These are phyloP conservation scores for Apiospora kogelbergensis DNA, from an alignment of 2,329 filamentous ascomycete genomes.

Conservation along the genomic window DNA sequence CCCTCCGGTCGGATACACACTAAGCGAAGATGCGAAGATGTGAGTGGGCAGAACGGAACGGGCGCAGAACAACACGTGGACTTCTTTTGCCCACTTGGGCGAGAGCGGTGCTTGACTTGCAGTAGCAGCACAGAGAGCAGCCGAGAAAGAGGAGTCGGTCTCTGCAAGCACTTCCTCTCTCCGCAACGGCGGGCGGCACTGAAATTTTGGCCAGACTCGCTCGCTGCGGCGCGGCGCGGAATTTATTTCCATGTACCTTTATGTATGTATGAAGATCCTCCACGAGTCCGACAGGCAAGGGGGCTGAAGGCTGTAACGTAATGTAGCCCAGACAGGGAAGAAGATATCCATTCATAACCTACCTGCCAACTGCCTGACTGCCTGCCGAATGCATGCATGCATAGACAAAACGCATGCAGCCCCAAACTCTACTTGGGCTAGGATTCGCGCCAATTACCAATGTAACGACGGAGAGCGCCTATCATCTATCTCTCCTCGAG, in stretches of 20 bases:
- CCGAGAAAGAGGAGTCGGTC: no score
- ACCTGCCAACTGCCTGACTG: not conserved
- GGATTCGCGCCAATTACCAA: not conserved
- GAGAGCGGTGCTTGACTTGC: not conserved
- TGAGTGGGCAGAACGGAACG: not conserved
- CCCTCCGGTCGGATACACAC: constrained; percentile 5
- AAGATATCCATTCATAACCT: not conserved
- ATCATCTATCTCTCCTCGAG: not conserved
- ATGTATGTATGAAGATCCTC: not conserved
- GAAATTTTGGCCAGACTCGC: not conserved
- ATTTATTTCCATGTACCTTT: not conserved
- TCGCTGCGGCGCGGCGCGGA: not conserved
- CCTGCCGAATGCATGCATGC: not conserved
- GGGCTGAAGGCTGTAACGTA: not conserved
- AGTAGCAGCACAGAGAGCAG: not conserved
- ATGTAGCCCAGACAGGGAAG: not conserved
- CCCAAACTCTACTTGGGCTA: not conserved
- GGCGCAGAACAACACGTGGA: not conserved
- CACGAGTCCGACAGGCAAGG: not conserved
- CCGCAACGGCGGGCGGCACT: not conserved
- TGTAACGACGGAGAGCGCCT: not conserved
- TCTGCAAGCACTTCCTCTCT: not conserved
- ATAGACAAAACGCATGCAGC: not conserved
- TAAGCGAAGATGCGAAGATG: not conserved
- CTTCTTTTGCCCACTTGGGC: not conserved